Conservation (phyloP, 2,329 filamentous ascomycete species). For the Salinomyces thailandicus region DNA sequence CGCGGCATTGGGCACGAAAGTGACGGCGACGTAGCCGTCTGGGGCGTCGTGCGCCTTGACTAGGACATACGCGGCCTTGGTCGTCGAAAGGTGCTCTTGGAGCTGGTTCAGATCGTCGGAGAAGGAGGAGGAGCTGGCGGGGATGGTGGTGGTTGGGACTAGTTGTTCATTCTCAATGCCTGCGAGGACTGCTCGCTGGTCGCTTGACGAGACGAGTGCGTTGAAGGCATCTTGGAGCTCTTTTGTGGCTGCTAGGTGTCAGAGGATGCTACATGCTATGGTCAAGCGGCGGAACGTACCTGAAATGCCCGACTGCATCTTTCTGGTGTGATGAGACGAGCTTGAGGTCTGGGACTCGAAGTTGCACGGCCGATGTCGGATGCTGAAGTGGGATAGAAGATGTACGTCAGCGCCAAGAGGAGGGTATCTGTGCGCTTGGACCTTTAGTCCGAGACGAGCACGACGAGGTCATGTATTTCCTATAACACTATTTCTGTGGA, state of each 20-base stretch:
- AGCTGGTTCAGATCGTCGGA: constrained; percentile 53
- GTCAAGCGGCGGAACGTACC: constrained; percentile 38
- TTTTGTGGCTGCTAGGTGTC: constrained; percentile 49
- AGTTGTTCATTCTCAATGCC: constrained; percentile 62
- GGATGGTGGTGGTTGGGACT: constrained; percentile 47
- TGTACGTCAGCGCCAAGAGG: neutral
- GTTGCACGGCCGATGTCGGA: neutral
- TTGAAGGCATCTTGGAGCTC: constrained; percentile 69
- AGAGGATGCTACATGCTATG: constrained; percentile 6
- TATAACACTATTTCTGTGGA: too few relatives aligned
- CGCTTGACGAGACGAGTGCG: constrained; percentile 50
- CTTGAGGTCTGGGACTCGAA: neutral
- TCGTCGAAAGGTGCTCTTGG: constrained; percentile 52
- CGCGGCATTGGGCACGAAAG: constrained; percentile 68
- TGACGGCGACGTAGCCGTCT: constrained; percentile 53
- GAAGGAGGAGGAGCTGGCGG: constrained; percentile 45
- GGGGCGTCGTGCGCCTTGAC: constrained; percentile 50
- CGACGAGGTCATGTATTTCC: too few relatives aligned
- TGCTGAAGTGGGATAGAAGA: constrained; percentile 1
- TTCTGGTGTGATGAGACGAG: neutral
- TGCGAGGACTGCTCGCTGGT: constrained; percentile 59
- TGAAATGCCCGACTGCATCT: constrained; percentile 71
- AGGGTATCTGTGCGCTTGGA: neutral
- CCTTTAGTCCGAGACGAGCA: neutral
- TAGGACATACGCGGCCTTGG: constrained; percentile 62